phyloP scores from a whole-genome alignment of 2,329 filamentous ascomycete species.

The Didymella keratinophila region DNA sequence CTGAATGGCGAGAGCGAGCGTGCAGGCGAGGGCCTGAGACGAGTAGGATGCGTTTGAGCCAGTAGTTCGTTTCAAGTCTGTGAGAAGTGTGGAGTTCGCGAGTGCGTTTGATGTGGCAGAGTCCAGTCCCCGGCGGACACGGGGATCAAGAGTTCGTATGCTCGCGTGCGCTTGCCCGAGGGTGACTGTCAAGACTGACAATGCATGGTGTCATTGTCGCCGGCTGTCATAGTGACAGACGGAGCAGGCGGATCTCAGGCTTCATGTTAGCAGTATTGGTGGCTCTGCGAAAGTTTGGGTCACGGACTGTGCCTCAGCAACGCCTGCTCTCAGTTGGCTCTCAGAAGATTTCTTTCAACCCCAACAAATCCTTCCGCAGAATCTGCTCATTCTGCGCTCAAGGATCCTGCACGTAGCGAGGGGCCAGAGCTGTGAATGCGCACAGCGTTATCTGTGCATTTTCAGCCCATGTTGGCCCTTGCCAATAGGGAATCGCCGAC shows the following conservation, averaged over 20 bases:
- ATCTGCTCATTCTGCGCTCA: constrained; percentile 17
- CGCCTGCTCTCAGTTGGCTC: neutral
- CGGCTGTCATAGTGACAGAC: constrained; percentile 13
- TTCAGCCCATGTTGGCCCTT: neutral
- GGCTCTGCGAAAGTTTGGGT: constrained; percentile 2
- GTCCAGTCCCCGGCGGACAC: constrained; percentile 2
- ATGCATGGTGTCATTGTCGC: constrained; percentile 13
- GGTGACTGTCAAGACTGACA: constrained; percentile 1
- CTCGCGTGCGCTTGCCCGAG: constrained; percentile 15
- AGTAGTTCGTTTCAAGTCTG: constrained; percentile 24
- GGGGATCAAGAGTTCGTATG: constrained; percentile 1
- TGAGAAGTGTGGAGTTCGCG: constrained; percentile 22
- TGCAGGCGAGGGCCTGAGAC: constrained; percentile 18
- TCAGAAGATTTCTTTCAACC: constrained; percentile 3
- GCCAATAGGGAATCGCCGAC: constrained; percentile 22
- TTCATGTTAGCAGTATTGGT: neutral
- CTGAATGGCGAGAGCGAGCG: constrained; percentile 10
- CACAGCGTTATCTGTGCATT: constrained; percentile 23
- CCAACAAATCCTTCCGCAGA: constrained; percentile 17
- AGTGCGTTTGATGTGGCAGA: constrained; percentile 10
- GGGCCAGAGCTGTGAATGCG: constrained; percentile 11
- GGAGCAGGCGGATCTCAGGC: neutral
- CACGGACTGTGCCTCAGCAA: constrained; percentile 6
- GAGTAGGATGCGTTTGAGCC: constrained; percentile 21
- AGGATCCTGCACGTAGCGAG: constrained; percentile 10